Base-by-base conservation (phyloP, 2,329 filamentous ascomycete species). In the Colletotrichum chlorophyti region DNA sequence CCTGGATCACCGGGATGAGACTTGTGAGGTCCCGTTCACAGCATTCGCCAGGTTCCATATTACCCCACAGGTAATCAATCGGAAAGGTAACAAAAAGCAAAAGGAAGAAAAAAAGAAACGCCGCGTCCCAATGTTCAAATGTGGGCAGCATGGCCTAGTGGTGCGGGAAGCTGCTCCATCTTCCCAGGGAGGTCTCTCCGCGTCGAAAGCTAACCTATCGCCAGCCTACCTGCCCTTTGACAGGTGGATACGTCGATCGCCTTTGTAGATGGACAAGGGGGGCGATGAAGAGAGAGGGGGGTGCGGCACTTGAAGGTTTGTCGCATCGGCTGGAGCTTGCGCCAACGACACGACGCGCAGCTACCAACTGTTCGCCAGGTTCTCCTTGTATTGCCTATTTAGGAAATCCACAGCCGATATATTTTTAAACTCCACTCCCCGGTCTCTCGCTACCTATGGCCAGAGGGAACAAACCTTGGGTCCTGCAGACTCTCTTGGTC, bases 351-450 rank as follows among this genome's bases (percentile, higher is more conserved):
- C 45, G 50, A 50, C 38, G 51, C 51, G 55, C 55, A 55, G 45
- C 37, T 54, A 59, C 55, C 51, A 59, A 49, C 43, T 51, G 55
- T 59, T 59, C 55, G 51, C 55, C 31, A 34, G 24, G 6, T 38
- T 59, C 43, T 55, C 29, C 32, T 32, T 43, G 31, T 31, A 34
- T 54, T 59, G 24, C 55, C 55, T 42, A 19, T 37, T 54, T 42
- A 14, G 37, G 51, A 4, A 49, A 29, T n/a, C 21, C 37, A 17
- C 41, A 21, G 21, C 43, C 41, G 21, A 15, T n/a, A n/a, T n/a
- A 17, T 15, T 23, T 10, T 42, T 24, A 26, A 12, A 15, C 11
- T 31, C 11, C 9, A 21, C 37, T 17, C 17, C 37, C n/a, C 6
- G 27, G 38, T 32, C 35, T 54, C 26, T 10, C 32, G 17, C 11